Percentiles rank a stretch among this genome's conserved stretches.
Conservation (phyloP, 345 rosid species). For the Euphorbia peplus region DNA sequence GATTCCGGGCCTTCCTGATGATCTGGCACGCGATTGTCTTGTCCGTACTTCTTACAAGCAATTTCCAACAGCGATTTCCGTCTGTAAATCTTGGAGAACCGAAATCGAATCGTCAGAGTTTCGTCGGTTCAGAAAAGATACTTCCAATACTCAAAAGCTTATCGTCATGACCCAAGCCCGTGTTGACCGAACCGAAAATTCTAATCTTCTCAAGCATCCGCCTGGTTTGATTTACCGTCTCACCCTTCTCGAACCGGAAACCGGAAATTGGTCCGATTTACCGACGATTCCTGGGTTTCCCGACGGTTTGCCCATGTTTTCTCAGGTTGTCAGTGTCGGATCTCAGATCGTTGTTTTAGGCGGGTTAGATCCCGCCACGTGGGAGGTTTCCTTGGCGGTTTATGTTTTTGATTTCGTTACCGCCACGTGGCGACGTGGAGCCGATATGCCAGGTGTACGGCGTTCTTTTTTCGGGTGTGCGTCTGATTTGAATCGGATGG, state of each 20-base stretch:
- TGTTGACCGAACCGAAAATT: slow-evolving; percentile 21
- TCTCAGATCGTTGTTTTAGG: slow-evolving; percentile 69
- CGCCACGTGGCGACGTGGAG: slow-evolving; percentile 61
- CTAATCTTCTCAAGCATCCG: slow-evolving; percentile 26
- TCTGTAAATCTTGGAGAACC: slow-evolving; percentile 57
- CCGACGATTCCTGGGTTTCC: slow-evolving; percentile 50
- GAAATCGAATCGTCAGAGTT: slow-evolving; percentile 50
- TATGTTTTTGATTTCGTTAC: slow-evolving; percentile 47
- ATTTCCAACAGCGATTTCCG: slow-evolving; percentile 39
- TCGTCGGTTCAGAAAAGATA: slow-evolving; percentile 28
- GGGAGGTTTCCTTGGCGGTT: slow-evolving; percentile 52
- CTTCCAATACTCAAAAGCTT: slow-evolving; percentile 41
- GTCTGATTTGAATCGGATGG: slow-evolving; percentile 57
- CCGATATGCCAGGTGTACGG: slow-evolving; percentile 58
- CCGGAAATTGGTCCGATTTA: slow-evolving; percentile 53
- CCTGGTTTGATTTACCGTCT: slow-evolving; percentile 36
- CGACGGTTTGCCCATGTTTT: slow-evolving; percentile 58
- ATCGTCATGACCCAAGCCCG: slow-evolving; percentile 56
- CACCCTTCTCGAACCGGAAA: slow-evolving; percentile 44
- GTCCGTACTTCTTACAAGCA: slow-evolving; percentile 44
- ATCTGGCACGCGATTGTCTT: slow-evolving; percentile 58
- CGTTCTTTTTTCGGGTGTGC: slow-evolving; percentile 64
- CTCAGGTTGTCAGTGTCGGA: slow-evolving; percentile 52
- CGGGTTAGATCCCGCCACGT: slow-evolving; percentile 66
- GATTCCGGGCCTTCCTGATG: slow-evolving; percentile 61